Evolutionary conservation across 2,329 filamentous ascomycete species (phyloP), one percentile per base, ranked within the genome.

Genomic region (Chaetomium globosum): DNA sequence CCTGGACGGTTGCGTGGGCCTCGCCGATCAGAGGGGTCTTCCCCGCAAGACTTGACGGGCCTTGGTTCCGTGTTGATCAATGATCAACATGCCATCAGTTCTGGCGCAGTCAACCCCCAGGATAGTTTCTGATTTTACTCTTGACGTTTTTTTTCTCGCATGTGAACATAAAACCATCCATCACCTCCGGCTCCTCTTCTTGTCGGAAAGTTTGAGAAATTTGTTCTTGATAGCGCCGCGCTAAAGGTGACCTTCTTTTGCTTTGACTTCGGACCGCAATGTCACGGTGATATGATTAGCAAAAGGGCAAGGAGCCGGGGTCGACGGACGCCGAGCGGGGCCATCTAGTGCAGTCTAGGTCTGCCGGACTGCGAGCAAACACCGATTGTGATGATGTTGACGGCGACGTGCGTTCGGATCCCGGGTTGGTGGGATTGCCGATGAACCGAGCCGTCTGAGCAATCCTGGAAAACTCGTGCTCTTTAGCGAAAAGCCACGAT

Each of bases 251-350:
- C 31, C 28, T 54, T 36, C 52, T 36, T 54, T 54, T 13, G 26
- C 52, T 54, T 54, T 54, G 52, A 36, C 30, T 36, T 54, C 52
- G 30, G 30, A 21, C 52, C 54, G 28, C 33, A 36, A 56, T 56
- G 54, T 39, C 23, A 43, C 54, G 12, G 54, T 54, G 52, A 54
- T 36, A 36, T 21, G 54, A 33, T 26, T 26, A 10, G 21, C 10
- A 39, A n/a, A 39, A 6, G 54, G 54, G 33, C 54, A 56, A 56
- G 31, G 54, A 28, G 13, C 33, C 31, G 54, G 33, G 54, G 54
- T 26, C 21, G 54, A 43, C 31, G 30, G 28, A 9, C 19, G 12
- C 19, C 52, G 52, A n/a, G 52, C 26, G 52, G 16, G 46, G 46
- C 46, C 46, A 3, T 26, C 26, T 26, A 26, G 26, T 26, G 26